Conservation (phyloP, 257 asterid species). For the Solanum rostratum region DNA sequence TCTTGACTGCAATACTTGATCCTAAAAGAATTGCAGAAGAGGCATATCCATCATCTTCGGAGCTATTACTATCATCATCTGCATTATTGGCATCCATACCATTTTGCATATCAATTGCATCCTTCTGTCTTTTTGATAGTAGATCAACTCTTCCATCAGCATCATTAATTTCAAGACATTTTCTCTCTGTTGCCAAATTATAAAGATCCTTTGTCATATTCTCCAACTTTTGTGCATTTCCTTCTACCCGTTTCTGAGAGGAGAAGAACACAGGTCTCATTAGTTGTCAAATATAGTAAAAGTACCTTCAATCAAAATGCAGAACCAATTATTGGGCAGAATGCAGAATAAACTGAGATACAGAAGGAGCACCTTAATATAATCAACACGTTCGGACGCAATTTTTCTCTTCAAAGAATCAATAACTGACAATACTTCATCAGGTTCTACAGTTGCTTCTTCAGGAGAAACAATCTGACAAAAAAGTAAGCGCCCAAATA, state of each 20-base stretch:
- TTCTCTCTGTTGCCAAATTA: slow-evolving; percentile 57
- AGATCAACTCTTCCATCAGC: slow-evolving; percentile 44
- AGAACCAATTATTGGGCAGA: slow-evolving; percentile 1
- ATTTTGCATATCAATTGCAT: slow-evolving; percentile 80
- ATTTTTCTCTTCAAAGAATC: slow-evolving; percentile 61
- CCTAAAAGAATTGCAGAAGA: slow-evolving; percentile 92
- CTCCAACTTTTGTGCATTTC: slow-evolving; percentile 45
- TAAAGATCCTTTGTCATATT: slow-evolving; percentile 41
- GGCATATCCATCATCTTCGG: slow-evolving; percentile 84
- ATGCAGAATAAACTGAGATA: not conserved
- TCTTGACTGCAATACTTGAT: slow-evolving; percentile 95
- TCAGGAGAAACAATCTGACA: slow-evolving; percentile 31
- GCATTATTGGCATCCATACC: slow-evolving; percentile 55
- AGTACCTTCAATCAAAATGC: slow-evolving; percentile 2
- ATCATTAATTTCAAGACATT: slow-evolving; percentile 33
- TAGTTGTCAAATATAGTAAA: not conserved
- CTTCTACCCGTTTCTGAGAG: slow-evolving; percentile 60
- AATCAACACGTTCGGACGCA: slow-evolving; percentile 46
- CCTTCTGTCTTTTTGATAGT: slow-evolving; percentile 81
- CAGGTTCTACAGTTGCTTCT: slow-evolving; percentile 31
- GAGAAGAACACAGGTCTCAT: not conserved
- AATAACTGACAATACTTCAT: slow-evolving; percentile 40
- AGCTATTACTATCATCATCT: slow-evolving; percentile 54
- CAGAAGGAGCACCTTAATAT: slow-evolving; percentile 51
- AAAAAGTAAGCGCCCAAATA: not conserved